A percentile compares a stretch with the other conserved stretches of the same genome.
phyloP scores from a whole-genome alignment of 2,329 filamentous ascomycete species.

The Trichoderma sp. region DNA sequence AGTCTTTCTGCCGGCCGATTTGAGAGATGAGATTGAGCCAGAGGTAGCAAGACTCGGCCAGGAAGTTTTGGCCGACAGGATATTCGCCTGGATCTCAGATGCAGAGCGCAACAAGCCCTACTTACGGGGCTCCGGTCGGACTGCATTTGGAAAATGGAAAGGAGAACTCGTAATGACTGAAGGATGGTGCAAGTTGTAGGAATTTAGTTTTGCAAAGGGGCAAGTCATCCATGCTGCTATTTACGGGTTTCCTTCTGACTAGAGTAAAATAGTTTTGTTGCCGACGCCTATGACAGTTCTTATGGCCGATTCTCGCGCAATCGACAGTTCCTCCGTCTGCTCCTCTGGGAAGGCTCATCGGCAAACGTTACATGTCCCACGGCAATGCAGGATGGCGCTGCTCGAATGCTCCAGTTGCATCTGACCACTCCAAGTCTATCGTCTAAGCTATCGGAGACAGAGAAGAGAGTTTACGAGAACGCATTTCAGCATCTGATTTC shows the following conservation, averaged over 20 bases:
- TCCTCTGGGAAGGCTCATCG: conserved; percentile 61
- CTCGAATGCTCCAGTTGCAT: conserved; percentile 51
- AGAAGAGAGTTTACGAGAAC: conserved; percentile 51
- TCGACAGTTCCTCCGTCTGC: conserved; percentile 58
- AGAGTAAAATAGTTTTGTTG: conserved; percentile 48
- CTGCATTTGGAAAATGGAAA: conserved; percentile 61
- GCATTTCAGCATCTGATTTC: conserved; percentile 57
- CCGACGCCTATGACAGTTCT: conserved; percentile 59
- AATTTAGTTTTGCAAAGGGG: conserved; percentile 60
- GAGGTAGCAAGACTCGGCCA: conserved; percentile 52
- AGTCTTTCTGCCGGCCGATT: conserved; percentile 52
- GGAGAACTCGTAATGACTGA: conserved; percentile 63
- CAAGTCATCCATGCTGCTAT: conserved; percentile 24
- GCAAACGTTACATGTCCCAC: conserved; percentile 65
- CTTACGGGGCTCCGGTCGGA: conserved; percentile 56
- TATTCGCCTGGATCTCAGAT: conserved; percentile 62
- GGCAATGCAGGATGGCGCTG: conserved; percentile 69
- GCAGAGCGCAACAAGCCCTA: conserved; percentile 66
- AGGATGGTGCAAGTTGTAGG: conserved; percentile 65
- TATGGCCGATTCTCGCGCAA: conserved; percentile 55
- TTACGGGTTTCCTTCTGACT: not conserved
- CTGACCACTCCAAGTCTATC: conserved; percentile 39
- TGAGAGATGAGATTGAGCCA: conserved; percentile 43
- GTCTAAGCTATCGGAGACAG: conserved; percentile 24
- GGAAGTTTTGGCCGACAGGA: conserved; percentile 54